phyloP scores from a whole-genome alignment of 768 basidiomycete genomes.

The Coprinopsis cinerea region DNA sequence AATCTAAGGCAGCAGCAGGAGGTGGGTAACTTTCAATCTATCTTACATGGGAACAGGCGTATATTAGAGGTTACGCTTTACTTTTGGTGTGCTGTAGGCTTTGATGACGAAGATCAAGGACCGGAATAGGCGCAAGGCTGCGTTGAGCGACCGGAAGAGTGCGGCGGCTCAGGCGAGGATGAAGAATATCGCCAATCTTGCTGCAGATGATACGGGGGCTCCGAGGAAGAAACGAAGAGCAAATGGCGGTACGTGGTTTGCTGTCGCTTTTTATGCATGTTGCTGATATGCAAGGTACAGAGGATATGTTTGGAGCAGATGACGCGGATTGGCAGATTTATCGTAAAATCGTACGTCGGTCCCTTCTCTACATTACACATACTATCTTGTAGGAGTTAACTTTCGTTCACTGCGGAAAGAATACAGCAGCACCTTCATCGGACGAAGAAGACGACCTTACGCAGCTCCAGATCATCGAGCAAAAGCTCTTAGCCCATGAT shows the following conservation, averaged over 20 bases:
- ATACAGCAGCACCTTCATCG: constrained; percentile 65
- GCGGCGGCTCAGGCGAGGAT: constrained; percentile 89
- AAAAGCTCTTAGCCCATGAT: constrained; percentile 76
- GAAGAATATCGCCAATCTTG: constrained; percentile 92
- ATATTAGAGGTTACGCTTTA: too few relatives aligned
- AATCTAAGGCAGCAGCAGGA: constrained; percentile 77
- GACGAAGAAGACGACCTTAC: constrained; percentile 87
- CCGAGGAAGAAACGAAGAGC: constrained; percentile 83
- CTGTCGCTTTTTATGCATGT: neutral
- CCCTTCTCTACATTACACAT: neutral
- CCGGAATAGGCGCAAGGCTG: constrained; percentile 69
- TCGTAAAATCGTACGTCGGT: constrained; percentile 76
- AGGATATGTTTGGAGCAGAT: constrained; percentile 90
- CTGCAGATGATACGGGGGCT: constrained; percentile 70
- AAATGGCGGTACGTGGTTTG: constrained; percentile 53
- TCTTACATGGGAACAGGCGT: too few relatives aligned
- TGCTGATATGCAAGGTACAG: constrained; percentile 31
- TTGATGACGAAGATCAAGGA: constrained; percentile 85
- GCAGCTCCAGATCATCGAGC: constrained; percentile 69
- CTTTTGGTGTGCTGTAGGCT: constrained; percentile 33
- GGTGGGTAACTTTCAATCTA: constrained; percentile 42
- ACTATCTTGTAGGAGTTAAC: neutral
- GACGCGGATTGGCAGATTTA: constrained; percentile 98
- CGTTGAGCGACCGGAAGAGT: constrained; percentile 86
- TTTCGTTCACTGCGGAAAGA: constrained; percentile 33